phyloP scores from a whole-genome alignment of 257 asterid genomes.

The Euphrasia confusa region DNA sequence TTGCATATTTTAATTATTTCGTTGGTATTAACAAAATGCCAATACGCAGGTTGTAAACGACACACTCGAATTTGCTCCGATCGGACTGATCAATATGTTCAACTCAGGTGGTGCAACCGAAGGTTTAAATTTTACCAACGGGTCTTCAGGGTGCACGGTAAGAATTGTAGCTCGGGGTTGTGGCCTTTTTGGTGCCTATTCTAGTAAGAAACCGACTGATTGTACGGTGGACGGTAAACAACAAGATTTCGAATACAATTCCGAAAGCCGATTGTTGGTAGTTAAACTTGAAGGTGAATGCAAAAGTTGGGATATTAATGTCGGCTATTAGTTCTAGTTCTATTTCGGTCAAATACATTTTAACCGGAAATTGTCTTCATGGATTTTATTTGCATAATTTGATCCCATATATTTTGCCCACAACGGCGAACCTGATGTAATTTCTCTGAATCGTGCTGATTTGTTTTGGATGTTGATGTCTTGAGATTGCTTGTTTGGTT shows the following conservation, averaged over 20 bases:
- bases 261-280: constrained; percentile 33
- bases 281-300: constrained; percentile 39
- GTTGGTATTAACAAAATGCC: background rate
- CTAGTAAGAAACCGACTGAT: constrained; percentile 34
- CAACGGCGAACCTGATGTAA: background rate
- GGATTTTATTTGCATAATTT: too few relatives aligned
- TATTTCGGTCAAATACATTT: background rate
- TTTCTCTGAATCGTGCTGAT: background rate
- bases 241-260: constrained; percentile 28
- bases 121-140: constrained; percentile 16
- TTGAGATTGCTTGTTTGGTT: background rate
- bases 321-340: constrained; percentile 23
- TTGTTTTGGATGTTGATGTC: background rate
- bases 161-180: constrained; percentile 34
- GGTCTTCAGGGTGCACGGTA: constrained; percentile 16
- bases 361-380: background rate
- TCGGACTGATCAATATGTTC: constrained; percentile 49
- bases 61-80: constrained; percentile 34
- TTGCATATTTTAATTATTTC: background rate
- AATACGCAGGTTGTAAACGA: constrained; percentile 28
- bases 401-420: too few relatives aligned
- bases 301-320: constrained; percentile 23
- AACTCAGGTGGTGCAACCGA: constrained; percentile 52
- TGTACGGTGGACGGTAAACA: constrained; percentile 33
- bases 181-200: constrained; percentile 55